Conservation (phyloP, 2,329 filamentous ascomycete species). For the Aspergillus quadrilineatus region DNA sequence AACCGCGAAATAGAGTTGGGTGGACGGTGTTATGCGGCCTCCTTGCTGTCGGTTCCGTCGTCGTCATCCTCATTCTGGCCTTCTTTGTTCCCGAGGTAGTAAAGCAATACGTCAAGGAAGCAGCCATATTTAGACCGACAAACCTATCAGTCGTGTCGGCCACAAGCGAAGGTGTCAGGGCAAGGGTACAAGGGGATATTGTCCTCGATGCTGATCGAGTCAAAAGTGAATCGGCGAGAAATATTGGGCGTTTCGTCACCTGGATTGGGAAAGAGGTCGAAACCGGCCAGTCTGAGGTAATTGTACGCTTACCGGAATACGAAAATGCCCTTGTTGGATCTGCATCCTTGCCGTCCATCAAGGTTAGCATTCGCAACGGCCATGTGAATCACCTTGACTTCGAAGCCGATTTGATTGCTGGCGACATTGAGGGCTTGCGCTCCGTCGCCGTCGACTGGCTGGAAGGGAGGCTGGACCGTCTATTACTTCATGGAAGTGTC, state of each 20-base stretch:
- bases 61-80: slow-evolving; percentile 71
- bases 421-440: slow-evolving; percentile 73
- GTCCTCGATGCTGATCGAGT: slow-evolving; percentile 76
- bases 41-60: slow-evolving; percentile 58
- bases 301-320: slow-evolving; percentile 81
- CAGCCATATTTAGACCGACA: slow-evolving; percentile 77
- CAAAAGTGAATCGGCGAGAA: slow-evolving; percentile 66
- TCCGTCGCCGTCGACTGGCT: slow-evolving; percentile 86
- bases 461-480: slow-evolving; percentile 68
- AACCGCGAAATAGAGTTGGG: slow-evolving; percentile 43
- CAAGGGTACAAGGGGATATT: slow-evolving; percentile 79
- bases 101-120: slow-evolving; percentile 82
- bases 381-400: slow-evolving; percentile 77
- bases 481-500: slow-evolving; percentile 73
- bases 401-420: slow-evolving; percentile 71
- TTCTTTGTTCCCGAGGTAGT: slow-evolving; percentile 80
- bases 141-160: slow-evolving; percentile 83
- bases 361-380: slow-evolving; percentile 74
- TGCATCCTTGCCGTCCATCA: slow-evolving; percentile 71
- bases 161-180: slow-evolving; percentile 72
- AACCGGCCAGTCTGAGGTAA: slow-evolving; percentile 68
- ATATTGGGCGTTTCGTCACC: slow-evolving; percentile 74
- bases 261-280: slow-evolving; percentile 77
- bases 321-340: slow-evolving; percentile 73
- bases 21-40: slow-evolving; percentile 75